These are phyloP conservation scores for Saccharomycopsis fibuligera DNA, from an alignment of 805 yeast species.

Conservation along the genomic window DNA sequence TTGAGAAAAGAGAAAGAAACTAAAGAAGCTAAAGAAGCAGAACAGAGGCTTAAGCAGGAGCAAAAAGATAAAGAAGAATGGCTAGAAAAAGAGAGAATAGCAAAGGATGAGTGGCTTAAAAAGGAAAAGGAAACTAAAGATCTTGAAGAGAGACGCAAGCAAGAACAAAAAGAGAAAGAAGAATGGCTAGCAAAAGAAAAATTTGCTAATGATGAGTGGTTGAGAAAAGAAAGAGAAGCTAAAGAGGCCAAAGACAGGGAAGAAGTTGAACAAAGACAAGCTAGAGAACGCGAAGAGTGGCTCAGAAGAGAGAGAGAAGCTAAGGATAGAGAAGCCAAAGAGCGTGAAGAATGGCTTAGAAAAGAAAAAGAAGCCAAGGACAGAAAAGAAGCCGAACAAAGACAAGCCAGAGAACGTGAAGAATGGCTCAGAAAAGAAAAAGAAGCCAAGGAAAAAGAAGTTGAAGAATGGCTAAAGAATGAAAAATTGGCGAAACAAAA, in stretches of 20 bases:
- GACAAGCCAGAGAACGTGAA: neutral
- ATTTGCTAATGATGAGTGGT: neutral
- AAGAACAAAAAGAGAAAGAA: slow-evolving; percentile 8
- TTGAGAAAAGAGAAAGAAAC: neutral
- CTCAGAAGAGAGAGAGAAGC: neutral
- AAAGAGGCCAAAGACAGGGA: neutral
- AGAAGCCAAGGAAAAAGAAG: neutral
- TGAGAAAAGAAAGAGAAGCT: neutral
- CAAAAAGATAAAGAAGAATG: neutral
- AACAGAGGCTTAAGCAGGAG: neutral
- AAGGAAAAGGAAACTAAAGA: slow-evolving; percentile 5
- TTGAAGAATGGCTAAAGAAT: neutral
- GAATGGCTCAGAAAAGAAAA: slow-evolving; percentile 5
- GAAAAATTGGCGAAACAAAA: slow-evolving; percentile 2
- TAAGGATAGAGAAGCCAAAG: neutral
- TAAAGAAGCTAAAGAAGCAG: neutral
- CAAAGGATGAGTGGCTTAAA: neutral
- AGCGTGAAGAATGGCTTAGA: neutral
- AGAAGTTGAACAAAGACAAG: neutral
- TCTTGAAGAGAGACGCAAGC: neutral
- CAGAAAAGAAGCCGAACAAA: too few species aligned
- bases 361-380: slow-evolving; percentile 4
- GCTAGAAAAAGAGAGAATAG: neutral
- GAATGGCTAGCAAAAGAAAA: slow-evolving; percentile 5
- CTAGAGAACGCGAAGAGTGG: neutral